Evolutionary conservation across 2,329 filamentous ascomycete genomes (phyloP), one percentile per base, ranked within the genome.

Genomic region (Diaporthe amygdali): DNA sequence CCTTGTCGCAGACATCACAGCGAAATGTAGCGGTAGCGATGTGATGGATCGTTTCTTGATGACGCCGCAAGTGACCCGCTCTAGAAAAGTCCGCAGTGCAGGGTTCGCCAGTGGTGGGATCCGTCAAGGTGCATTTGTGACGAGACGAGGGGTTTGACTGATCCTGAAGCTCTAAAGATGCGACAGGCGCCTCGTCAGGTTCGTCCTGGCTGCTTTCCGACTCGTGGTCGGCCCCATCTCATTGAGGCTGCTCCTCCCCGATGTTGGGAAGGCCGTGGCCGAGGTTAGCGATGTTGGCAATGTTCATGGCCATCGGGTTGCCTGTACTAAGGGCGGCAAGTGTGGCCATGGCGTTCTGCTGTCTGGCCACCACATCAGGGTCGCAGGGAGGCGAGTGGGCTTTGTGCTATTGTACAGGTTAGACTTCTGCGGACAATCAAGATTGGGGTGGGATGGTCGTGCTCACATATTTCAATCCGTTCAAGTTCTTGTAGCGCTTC

Each of bases 401-500:
- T 82, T 94, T 94, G 84, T 92, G 90, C 89, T 91, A 72, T 75
- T 73, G 30, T 7, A 34, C 22, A 72, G 9, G 78, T 87, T 76
- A 86, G 82, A 71, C 37, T 6, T 46, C 30, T 7, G n/a, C 25
- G 20, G n/a, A 37, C n/a, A 30, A 25, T 0, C 32, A 32, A 14
- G n/a, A 54, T 63, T 52, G 14, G 39, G 46, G 12, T 54, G 20
- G 41, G 71, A 41, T 2, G 47, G 49, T 54, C 44, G 44, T 47
- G 84, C 90, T 82, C 83, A 92, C 90, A 80, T 99, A 99, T 90
- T 99, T 99, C 74, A 99, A 89, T 8, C 96, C 96, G 82, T 99
- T 99, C 73, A 99, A 83, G 79, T 99, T 99, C 91, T 99, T 99
- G 85, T 99, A 99, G 66, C 96, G 93, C 86, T 99, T 99, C 77